A percentile compares a stretch with the other conserved stretches of the same genome.
These are phyloP conservation scores for Quercus alba DNA, from an alignment of 306 rosid genomes.

Conservation along the genomic window DNA sequence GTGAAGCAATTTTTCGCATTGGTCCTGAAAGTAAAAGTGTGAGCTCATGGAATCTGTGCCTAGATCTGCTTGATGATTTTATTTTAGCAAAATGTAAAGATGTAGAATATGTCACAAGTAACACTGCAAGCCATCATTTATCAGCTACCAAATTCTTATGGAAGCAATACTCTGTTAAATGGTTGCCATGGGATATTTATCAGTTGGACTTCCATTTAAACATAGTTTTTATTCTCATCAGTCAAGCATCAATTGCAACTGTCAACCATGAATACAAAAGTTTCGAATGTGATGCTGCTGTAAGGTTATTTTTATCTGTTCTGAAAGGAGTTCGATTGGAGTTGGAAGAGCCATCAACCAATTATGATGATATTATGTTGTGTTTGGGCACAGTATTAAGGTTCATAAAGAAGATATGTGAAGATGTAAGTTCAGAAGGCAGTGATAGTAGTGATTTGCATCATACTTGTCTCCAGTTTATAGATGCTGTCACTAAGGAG, in stretches of 20 bases:
- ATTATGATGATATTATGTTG: slow-evolving; percentile 47
- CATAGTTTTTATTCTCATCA: slow-evolving; percentile 44
- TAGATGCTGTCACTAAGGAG: slow-evolving; percentile 57
- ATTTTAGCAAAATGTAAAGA: slow-evolving; percentile 50
- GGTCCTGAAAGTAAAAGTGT: slow-evolving; percentile 54
- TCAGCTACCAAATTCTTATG: slow-evolving; percentile 37
- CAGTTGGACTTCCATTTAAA: slow-evolving; percentile 63
- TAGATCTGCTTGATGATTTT: slow-evolving; percentile 55
- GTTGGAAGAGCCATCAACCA: slow-evolving; percentile 43
- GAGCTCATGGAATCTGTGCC: slow-evolving; percentile 58
- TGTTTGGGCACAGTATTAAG: slow-evolving; percentile 47
- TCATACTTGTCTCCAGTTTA: slow-evolving; percentile 36
- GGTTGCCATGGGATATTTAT: slow-evolving; percentile 77
- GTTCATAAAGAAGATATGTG: slow-evolving; percentile 49
- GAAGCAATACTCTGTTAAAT: slow-evolving; percentile 56
- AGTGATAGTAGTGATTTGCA: slow-evolving; percentile 38
- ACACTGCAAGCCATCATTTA: slow-evolving; percentile 19
- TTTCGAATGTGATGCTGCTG: slow-evolving; percentile 44
- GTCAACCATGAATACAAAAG: slow-evolving; percentile 44
- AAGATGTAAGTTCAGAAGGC: slow-evolving; percentile 39
- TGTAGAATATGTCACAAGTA: slow-evolving; percentile 27
- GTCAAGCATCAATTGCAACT: slow-evolving; percentile 47
- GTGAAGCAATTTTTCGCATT: slow-evolving; percentile 54
- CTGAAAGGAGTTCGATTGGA: slow-evolving; percentile 67
- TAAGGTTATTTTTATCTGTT: slow-evolving; percentile 55